Percentiles rank a stretch among this genome's conserved stretches.
These are phyloP conservation scores for Zygosaccharomyces sapae DNA, from an alignment of 1,139 yeast genomes.

Conservation along the genomic window DNA sequence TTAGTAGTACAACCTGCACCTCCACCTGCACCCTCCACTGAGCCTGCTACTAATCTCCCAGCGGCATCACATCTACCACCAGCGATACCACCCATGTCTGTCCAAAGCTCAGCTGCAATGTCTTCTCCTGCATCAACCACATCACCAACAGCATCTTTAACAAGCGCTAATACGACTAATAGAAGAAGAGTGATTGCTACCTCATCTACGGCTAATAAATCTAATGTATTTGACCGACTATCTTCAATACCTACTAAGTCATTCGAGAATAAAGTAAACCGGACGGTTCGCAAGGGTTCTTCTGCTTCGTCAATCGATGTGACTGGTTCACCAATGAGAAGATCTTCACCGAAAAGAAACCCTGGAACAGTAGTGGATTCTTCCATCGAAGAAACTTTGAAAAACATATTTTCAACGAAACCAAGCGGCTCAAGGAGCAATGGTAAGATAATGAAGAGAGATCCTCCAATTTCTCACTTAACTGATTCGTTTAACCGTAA, in stretches of 20 bases:
- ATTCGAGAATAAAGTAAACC: conserved; percentile 29
- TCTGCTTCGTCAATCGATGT: conserved; percentile 26
- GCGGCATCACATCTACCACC: not conserved
- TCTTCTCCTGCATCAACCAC: conserved; percentile 3
- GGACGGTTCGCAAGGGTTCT: conserved; percentile 14
- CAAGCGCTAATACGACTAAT: not conserved
- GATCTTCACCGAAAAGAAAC: conserved; percentile 11
- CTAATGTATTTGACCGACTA: conserved; percentile 33
- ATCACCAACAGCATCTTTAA: conserved; percentile 1
- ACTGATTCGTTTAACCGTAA: conserved; percentile 2
- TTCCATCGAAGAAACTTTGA: conserved; percentile 32
- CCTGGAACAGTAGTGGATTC: conserved; percentile 16
- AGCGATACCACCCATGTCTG: not conserved
- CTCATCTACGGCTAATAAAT: conserved; percentile 8
- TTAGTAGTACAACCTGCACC: conserved; percentile 23
- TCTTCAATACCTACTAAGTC: conserved; percentile 33
- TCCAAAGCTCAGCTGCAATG: not conserved
- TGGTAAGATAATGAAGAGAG: conserved; percentile 1
- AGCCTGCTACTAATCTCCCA: conserved; percentile 1
- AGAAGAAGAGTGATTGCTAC: not conserved
- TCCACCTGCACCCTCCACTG: conserved; percentile 8
- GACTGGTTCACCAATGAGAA: conserved; percentile 30
- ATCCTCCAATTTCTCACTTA: not conserved
- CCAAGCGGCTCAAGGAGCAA: not conserved
- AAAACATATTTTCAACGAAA: conserved; percentile 28